Base-by-base conservation (phyloP, 2,329 filamentous ascomycete genomes). In the Apiospora koreana region DNA sequence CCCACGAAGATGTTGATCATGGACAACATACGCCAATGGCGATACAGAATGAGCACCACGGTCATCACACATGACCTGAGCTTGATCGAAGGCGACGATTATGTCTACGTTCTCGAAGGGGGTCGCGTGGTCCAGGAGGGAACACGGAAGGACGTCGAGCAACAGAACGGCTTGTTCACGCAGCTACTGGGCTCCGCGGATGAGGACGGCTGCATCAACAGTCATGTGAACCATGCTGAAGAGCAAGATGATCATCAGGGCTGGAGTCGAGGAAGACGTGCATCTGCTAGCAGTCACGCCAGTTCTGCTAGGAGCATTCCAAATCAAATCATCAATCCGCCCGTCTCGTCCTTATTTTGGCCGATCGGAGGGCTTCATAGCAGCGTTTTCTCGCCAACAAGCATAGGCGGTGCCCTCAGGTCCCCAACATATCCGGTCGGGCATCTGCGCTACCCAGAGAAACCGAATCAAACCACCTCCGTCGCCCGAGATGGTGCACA, bases 51-150 rank as follows among this genome's bases (percentile, higher is more conserved):
- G 78, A 98, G 95, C 0, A 98, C 95, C 0, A 93, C 98, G 68
- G 89, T 98, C 74, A 95, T 98, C 75, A 98, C 96, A 0, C 95
- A 98, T 76, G 94, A 98, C 73, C 87, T 96, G 42, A 87, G 89
- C 0, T 92, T 95, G 74, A 95, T 98, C 12, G 79, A 82, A 5
- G 82, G 89, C 0, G 79, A 90, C 0, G 94, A 98, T 73, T 95
- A 92, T 72, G 87, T 97, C 0, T 97, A 95, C 74, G 87, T 97
- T 14, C 83, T 98, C 78, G 91, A 95, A 42, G 81, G 89, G 14
- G 92, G 93, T 0, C 78, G 78, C 0, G 83, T 97, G 0, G 86
- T 92, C 0, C 89, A 94, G 75, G 84, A 92, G 74, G 95, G 94
- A 0, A 87, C 88, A 71, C 86, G 88, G 31, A 83, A 82, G 58